A percentile compares a stretch with the other conserved stretches of the same genome.
These are phyloP conservation scores for Magnaporthiopsis poae DNA, from an alignment of 2,329 filamentous ascomycete genomes.

Conservation along the genomic window DNA sequence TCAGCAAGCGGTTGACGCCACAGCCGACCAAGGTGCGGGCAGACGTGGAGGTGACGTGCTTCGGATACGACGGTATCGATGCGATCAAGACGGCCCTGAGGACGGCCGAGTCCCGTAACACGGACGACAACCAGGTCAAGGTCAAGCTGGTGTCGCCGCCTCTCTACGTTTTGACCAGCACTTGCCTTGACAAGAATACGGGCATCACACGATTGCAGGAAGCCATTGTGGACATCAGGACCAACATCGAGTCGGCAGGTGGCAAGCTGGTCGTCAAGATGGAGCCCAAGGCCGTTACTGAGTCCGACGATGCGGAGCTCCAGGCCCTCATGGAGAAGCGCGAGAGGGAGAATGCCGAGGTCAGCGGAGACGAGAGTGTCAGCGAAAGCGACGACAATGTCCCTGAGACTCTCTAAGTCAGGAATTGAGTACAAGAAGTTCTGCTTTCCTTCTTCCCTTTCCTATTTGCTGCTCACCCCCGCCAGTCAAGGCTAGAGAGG, in stretches of 20 bases:
- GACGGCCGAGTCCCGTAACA: conserved; percentile 87
- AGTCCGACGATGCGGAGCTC: conserved; percentile 93
- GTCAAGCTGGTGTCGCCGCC: conserved; percentile 97
- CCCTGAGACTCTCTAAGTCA: conserved; percentile 40
- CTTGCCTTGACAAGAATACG: conserved; percentile 82
- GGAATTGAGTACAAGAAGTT: neutral
- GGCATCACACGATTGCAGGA: conserved; percentile 79
- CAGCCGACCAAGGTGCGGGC: conserved; percentile 98
- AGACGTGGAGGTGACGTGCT: conserved; percentile 92
- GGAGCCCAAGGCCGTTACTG: conserved; percentile 97
- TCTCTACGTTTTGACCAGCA: conserved; percentile 89
- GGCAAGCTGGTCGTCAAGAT: conserved; percentile 87
- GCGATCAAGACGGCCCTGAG: conserved; percentile 89
- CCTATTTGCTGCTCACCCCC: neutral
- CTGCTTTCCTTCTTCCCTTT: neutral
- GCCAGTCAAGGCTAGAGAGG: neutral
- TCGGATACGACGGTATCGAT: conserved; percentile 95
- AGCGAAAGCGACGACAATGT: conserved; percentile 90
- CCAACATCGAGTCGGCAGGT: conserved; percentile 66
- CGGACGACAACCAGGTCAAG: conserved; percentile 86
- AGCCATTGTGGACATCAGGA: conserved; percentile 78
- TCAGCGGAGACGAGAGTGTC: conserved; percentile 92
- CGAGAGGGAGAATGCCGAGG: conserved; percentile 93
- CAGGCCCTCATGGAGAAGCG: conserved; percentile 98
- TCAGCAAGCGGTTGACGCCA: conserved; percentile 90